Percentiles rank a stretch among this genome's conserved stretches.
Evolutionary conservation across 2,329 filamentous ascomycete genomes (phyloP).

Genomic region (Stemphylium lycopersici): DNA sequence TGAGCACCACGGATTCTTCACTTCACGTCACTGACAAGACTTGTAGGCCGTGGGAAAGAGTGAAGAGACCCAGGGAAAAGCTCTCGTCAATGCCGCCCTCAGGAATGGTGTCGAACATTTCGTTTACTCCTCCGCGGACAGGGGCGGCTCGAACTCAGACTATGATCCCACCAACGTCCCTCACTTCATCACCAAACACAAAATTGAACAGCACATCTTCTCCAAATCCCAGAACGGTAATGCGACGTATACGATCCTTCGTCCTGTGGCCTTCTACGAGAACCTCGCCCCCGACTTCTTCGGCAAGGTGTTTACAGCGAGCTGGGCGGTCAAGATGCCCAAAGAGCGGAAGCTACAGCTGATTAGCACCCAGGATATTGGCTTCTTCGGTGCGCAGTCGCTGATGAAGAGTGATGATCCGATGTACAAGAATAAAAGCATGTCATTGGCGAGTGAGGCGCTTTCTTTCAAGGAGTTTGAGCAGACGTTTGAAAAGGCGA

Average conservation of each 20-base stretch:
- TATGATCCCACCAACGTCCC: constrained; percentile 61
- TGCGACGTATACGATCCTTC: constrained; percentile 65
- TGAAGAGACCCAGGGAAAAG: constrained; percentile 48
- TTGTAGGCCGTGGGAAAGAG: constrained; percentile 27
- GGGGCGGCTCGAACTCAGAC: constrained; percentile 51
- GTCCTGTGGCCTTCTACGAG: constrained; percentile 67
- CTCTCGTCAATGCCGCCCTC: constrained; percentile 43
- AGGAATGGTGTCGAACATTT: constrained; percentile 43
- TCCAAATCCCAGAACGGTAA: constrained; percentile 40
- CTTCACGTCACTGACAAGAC: not conserved
- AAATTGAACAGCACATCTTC: constrained; percentile 65
- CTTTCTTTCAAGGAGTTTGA: constrained; percentile 52
- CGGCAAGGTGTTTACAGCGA: constrained; percentile 54
- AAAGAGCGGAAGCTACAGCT: constrained; percentile 44
- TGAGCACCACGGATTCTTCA: not conserved
- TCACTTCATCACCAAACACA: constrained; percentile 66
- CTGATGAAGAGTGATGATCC: constrained; percentile 52
- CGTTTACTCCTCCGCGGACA: constrained; percentile 48
- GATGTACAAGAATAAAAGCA: constrained; percentile 37
- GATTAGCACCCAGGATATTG: constrained; percentile 54
- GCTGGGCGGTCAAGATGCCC: constrained; percentile 41
- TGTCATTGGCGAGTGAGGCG: constrained; percentile 59
- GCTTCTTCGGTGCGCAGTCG: constrained; percentile 54
- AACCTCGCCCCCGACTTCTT: constrained; percentile 56
- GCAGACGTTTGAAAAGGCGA: constrained; percentile 50